Evolutionary conservation across 2,329 filamentous ascomycete species (phyloP).

Genomic region (Penicillium glabrum): DNA sequence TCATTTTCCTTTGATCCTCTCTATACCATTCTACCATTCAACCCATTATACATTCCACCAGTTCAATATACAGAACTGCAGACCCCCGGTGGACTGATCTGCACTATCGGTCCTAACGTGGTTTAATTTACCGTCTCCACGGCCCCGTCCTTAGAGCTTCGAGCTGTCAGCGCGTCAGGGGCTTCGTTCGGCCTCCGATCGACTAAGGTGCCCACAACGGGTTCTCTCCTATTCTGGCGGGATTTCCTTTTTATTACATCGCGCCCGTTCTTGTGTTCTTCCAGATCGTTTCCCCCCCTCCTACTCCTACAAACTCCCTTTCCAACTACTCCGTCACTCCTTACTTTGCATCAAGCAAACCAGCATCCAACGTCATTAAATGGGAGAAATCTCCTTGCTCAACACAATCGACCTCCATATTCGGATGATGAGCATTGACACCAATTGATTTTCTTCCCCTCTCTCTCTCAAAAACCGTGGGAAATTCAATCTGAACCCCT

Average conservation of each 20-base stretch:
- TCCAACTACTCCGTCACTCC: slow-evolving; percentile 26
- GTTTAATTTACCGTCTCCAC: slow-evolving; percentile 29
- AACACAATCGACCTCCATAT: slow-evolving; percentile 9
- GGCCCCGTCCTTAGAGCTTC: slow-evolving; percentile 23
- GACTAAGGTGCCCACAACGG: slow-evolving; percentile 31
- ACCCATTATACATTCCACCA: neutral
- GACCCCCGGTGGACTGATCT: slow-evolving; percentile 24
- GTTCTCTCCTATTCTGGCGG: slow-evolving; percentile 38
- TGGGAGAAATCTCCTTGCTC: slow-evolving; percentile 25
- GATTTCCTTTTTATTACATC: slow-evolving; percentile 29
- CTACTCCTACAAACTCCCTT: slow-evolving; percentile 13
- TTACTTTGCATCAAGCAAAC: slow-evolving; percentile 11
- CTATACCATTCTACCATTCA: neutral
- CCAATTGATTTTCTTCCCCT: slow-evolving; percentile 21
- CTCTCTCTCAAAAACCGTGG: slow-evolving; percentile 5
- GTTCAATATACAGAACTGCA: neutral
- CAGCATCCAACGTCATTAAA: slow-evolving; percentile 13
- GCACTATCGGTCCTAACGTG: slow-evolving; percentile 19
- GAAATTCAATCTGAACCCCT: slow-evolving; percentile 5
- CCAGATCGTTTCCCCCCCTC: slow-evolving; percentile 13
- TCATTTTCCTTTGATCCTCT: neutral
- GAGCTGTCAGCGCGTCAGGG: slow-evolving; percentile 41
- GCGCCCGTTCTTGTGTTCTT: slow-evolving; percentile 25
- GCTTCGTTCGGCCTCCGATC: slow-evolving; percentile 25
- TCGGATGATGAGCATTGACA: slow-evolving; percentile 32